Conservation (phyloP, 2,329 filamentous ascomycete species). For the Setomelanomma holmii region DNA sequence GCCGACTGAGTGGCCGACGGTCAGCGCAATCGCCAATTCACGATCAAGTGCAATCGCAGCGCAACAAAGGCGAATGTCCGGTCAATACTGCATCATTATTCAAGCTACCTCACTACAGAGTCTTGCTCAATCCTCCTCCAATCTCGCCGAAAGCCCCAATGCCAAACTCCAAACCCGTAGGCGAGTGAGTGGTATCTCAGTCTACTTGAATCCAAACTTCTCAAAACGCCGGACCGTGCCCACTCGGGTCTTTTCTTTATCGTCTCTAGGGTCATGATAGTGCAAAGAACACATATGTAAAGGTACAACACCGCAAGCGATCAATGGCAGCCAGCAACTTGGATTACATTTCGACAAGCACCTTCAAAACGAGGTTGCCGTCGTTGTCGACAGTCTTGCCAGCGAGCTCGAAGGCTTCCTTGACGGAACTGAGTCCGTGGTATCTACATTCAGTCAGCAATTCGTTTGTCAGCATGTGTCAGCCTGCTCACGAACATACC, state of each 20-base stretch:
- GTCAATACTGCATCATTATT: slow-evolving; percentile 2
- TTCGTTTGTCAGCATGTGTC: too few species aligned
- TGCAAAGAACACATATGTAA: slow-evolving; percentile 7
- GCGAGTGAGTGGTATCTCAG: slow-evolving; percentile 24
- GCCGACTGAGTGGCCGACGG: not conserved
- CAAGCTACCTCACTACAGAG: not conserved
- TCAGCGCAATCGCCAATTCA: not conserved
- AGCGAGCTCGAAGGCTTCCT: slow-evolving; percentile 60
- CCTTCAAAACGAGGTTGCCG: slow-evolving; percentile 62
- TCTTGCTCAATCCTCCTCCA: not conserved
- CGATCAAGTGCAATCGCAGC: too few species aligned
- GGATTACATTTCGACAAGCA: slow-evolving; percentile 46
- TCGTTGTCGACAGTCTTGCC: slow-evolving; percentile 59
- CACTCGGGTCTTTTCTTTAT: slow-evolving; percentile 9
- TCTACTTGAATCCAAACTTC: slow-evolving; percentile 7
- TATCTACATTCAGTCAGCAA: slow-evolving; percentile 44
- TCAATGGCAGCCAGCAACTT: not conserved
- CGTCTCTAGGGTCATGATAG: slow-evolving; percentile 13
- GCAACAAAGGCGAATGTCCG: not conserved
- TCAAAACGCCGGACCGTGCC: slow-evolving; percentile 17
- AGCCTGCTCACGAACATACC: too few species aligned
- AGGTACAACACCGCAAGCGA: not conserved
- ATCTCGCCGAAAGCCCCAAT: not conserved
- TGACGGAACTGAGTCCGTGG: slow-evolving; percentile 54
- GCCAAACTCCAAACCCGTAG: slow-evolving; percentile 8